A percentile compares a stretch with the other conserved stretches of the same genome.
phyloP scores from a whole-genome alignment of 495 filamentous ascomycete genomes.

The Echria macrotheca region DNA sequence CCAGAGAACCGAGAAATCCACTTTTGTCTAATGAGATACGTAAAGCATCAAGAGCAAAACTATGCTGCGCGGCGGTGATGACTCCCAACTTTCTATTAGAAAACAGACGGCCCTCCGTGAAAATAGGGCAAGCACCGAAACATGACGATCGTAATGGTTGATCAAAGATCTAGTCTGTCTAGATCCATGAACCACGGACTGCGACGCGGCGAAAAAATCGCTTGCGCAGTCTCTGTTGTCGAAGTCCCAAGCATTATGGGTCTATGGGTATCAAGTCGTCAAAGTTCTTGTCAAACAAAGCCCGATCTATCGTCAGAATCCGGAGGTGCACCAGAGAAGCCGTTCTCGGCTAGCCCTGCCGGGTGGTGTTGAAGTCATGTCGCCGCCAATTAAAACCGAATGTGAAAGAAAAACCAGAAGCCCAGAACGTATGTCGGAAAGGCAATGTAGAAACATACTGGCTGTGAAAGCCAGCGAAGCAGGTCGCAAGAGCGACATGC shows the following conservation, averaged over 20 bases:
- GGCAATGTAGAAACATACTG: slow-evolving; percentile 15
- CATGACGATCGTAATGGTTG: slow-evolving; percentile 35
- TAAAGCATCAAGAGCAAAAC: slow-evolving; percentile 31
- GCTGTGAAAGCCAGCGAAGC: slow-evolving; percentile 2
- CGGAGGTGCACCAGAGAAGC: slow-evolving; percentile 19
- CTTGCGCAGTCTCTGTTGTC: slow-evolving; percentile 23
- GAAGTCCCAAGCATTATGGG: slow-evolving; percentile 23
- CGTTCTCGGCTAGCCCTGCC: slow-evolving; percentile 19
- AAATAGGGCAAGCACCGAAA: slow-evolving; percentile 38
- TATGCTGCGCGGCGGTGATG: slow-evolving; percentile 35
- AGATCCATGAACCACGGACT: slow-evolving; percentile 29
- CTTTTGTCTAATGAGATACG: slow-evolving; percentile 55
- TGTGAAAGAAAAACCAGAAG: slow-evolving; percentile 10
- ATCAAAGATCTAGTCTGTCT: slow-evolving; percentile 27
- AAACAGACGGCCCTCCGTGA: slow-evolving; percentile 36
- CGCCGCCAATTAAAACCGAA: slow-evolving; percentile 27
- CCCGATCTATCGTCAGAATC: slow-evolving; percentile 32
- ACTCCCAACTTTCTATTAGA: slow-evolving; percentile 37
- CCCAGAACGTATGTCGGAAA: slow-evolving; percentile 12
- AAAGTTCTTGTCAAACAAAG: slow-evolving; percentile 24
- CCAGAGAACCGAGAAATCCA: slow-evolving; percentile 51
- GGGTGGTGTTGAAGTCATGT: slow-evolving; percentile 23
- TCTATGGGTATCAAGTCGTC: slow-evolving; percentile 43
- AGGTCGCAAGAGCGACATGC: no score
- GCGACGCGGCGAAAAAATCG: slow-evolving; percentile 24